Percentiles rank a stretch among this genome's conserved stretches.
Conservation (phyloP, 2,329 filamentous ascomycete species). For the Xylaria sp. region DNA sequence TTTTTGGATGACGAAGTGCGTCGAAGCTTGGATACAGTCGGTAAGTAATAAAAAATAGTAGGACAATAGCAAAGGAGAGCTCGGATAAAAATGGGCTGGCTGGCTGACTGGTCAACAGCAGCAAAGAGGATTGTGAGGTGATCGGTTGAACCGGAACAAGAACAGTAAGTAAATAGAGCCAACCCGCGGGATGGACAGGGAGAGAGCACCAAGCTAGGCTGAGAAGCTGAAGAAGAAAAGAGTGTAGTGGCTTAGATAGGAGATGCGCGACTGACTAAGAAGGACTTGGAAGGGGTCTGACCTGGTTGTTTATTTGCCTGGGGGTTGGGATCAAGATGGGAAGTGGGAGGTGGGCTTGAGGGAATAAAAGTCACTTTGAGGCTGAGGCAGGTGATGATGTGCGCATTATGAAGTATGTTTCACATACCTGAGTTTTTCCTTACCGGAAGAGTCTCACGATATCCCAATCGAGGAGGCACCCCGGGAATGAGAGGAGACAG, state of each 20-base stretch:
- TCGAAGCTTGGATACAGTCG: constrained; percentile 11
- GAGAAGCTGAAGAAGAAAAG: background rate
- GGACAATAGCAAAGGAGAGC: background rate
- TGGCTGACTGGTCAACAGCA: background rate
- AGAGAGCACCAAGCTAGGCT: background rate
- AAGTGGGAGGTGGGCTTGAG: constrained; percentile 18
- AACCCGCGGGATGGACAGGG: background rate
- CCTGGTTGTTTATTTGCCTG: constrained; percentile 3
- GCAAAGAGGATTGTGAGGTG: background rate
- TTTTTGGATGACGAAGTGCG: background rate
- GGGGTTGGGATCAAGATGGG: background rate
- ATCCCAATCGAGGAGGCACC: constrained; percentile 2
- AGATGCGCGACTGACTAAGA: background rate
- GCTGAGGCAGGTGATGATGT: constrained; percentile 2
- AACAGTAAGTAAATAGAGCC: constrained; percentile 33
- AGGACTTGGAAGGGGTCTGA: background rate
- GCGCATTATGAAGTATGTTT: background rate
- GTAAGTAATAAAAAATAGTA: background rate
- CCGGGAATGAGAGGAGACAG: background rate
- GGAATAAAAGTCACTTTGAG: constrained; percentile 23
- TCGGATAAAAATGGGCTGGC: background rate
- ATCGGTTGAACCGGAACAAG: constrained; percentile 26
- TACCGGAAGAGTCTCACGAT: constrained; percentile 22
- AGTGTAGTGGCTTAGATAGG: too few species aligned
- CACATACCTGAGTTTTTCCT: constrained; percentile 30